Conservation (phyloP, 2,329 filamentous ascomycete genomes). For the Didymella arachidicola region DNA sequence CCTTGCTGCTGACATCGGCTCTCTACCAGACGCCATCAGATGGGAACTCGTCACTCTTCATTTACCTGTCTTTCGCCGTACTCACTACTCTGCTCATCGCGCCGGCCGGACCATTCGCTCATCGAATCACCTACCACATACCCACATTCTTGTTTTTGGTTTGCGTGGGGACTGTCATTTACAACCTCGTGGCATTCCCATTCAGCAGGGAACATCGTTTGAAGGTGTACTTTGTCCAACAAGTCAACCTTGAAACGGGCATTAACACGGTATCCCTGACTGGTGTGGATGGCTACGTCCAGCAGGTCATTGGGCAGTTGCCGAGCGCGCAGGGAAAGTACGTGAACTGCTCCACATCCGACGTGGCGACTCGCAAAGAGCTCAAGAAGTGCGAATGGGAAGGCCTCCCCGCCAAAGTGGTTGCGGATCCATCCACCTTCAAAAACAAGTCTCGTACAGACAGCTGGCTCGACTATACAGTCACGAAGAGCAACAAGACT, state of each 20-base stretch:
- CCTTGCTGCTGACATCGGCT: conserved; percentile 74
- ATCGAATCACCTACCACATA: conserved; percentile 83
- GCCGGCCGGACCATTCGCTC: conserved; percentile 83
- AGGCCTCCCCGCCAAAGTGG: conserved; percentile 71
- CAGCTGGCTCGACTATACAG: conserved; percentile 71
- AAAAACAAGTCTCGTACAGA: conserved; percentile 38
- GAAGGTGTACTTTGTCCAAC: conserved; percentile 88
- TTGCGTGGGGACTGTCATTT: conserved; percentile 78
- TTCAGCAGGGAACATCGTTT: conserved; percentile 81
- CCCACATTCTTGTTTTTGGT: conserved; percentile 78
- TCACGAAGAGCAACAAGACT: conserved; percentile 56
- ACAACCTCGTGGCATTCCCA: conserved; percentile 87
- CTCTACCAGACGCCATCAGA: conserved; percentile 84
- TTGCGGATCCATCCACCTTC: conserved; percentile 50
- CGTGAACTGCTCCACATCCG: conserved; percentile 51
- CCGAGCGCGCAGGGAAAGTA: conserved; percentile 73
- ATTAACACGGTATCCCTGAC: conserved; percentile 68
- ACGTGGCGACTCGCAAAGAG: conserved; percentile 56
- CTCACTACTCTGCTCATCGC: conserved; percentile 76
- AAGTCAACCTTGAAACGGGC: conserved; percentile 76
- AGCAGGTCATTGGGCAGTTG: conserved; percentile 69
- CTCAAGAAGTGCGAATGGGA: conserved; percentile 75
- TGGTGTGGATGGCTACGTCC: conserved; percentile 48
- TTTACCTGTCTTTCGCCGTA: conserved; percentile 74
- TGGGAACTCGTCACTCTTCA: conserved; percentile 73